Evolutionary conservation across 345 rosid genomes (phyloP).

Genomic region (Anacardium occidentale): DNA sequence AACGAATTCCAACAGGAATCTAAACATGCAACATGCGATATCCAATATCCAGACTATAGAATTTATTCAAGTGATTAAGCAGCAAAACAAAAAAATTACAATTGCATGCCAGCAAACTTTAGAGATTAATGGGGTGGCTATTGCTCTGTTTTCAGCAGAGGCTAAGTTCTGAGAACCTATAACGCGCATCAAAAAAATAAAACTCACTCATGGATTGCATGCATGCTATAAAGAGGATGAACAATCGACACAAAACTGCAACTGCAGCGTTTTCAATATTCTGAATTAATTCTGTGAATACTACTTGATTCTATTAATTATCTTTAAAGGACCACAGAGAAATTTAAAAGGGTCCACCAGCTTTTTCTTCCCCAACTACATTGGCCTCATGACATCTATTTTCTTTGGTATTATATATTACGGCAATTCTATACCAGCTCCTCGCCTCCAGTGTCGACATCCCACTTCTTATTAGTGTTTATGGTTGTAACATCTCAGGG

Average conservation of each 20-base stretch:
- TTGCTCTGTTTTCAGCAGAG: neutral
- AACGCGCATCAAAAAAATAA: slow-evolving; percentile 2
- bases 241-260: neutral
- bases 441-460: no score
- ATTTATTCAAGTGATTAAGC: no score
- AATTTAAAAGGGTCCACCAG: slow-evolving; percentile 13
- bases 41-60: no score
- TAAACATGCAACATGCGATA: neutral
- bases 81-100: neutral
- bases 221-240: neutral
- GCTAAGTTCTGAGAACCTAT: neutral
- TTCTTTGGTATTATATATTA: neutral
- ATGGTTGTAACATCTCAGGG: no score
- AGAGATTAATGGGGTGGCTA: neutral
- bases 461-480: no score
- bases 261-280: no score
- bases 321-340: slow-evolving; percentile 15
- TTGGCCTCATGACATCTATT: neutral
- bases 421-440: no score
- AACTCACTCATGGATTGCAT: no score
- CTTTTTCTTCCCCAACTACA: slow-evolving; percentile 5
- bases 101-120: neutral
- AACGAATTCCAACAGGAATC: neutral
- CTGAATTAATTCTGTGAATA: neutral
- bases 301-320: neutral